Conservation (phyloP, 306 rosid species). For the Castanospermum australe region DNA sequence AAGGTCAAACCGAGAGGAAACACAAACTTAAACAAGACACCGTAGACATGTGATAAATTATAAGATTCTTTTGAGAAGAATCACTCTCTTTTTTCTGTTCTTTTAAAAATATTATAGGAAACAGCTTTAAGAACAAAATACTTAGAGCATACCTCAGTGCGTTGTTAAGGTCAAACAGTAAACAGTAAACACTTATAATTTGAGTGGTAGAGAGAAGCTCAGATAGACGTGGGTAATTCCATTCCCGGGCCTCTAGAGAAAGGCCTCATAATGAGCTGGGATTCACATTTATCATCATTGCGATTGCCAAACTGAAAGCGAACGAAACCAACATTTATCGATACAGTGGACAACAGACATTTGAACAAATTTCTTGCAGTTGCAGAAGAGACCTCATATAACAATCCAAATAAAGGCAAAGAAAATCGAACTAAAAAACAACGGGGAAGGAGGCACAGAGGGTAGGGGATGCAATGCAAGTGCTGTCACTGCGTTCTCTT, state of each 20-base stretch:
- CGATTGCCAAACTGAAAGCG: neutral
- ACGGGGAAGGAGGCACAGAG: neutral
- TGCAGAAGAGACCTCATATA: neutral
- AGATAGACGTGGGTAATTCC: constrained; percentile 28
- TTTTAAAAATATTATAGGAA: too few species aligned
- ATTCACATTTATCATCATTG: constrained; percentile 43
- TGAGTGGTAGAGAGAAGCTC: neutral
- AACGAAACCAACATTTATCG: neutral
- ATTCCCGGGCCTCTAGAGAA: constrained; percentile 37
- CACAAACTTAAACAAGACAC: too few species aligned
- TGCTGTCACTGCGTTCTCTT: neutral
- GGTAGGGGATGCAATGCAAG: neutral
- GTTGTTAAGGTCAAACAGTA: neutral
- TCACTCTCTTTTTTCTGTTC: too few species aligned
- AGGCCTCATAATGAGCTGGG: constrained; percentile 53
- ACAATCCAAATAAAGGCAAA: neutral
- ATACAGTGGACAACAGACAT: neutral
- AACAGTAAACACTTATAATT: neutral
- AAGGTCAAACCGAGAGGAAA: too few species aligned
- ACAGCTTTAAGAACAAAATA: too few species aligned
- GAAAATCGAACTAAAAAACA: neutral
- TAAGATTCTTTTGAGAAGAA: too few species aligned
- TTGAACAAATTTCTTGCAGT: neutral
- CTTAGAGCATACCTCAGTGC: too few species aligned
- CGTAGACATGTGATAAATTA: too few species aligned